Percentiles rank a stretch among this genome's conserved stretches.
Evolutionary conservation across 805 yeast species (phyloP).

Genomic region (Sugiyamaella americana): DNA sequence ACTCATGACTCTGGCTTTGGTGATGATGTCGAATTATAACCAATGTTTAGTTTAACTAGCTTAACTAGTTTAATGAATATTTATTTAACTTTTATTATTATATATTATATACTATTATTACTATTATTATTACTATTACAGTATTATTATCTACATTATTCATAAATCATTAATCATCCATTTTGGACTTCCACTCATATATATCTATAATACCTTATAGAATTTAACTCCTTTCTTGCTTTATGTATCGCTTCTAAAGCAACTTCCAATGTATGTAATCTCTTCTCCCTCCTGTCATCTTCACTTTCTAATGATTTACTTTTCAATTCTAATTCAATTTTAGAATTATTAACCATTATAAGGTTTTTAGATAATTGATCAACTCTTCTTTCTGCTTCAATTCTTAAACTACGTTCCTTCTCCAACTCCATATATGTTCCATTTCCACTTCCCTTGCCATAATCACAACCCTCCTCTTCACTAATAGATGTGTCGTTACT

Average conservation of each 20-base stretch:
- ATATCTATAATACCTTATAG: conserved; percentile 15
- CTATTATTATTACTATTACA: no score
- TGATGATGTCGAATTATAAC: no score
- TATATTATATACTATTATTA: no score
- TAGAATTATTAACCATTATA: neutral
- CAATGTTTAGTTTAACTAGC: neutral
- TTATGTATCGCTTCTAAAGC: conserved; percentile 20
- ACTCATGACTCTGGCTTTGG: no score
- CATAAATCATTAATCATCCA: no score
- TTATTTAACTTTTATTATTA: no score
- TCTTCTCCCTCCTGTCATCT: conserved; percentile 3
- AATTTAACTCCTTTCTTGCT: conserved; percentile 20
- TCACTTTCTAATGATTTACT: neutral
- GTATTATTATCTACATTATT: no score
- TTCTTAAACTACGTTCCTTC: neutral
- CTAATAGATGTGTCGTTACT: neutral
- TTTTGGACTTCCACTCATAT: no score
- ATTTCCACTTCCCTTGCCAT: neutral
- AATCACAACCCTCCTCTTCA: neutral
- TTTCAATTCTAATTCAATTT: conserved; percentile 4
- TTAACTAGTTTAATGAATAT: no score
- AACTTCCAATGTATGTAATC: conserved; percentile 19
- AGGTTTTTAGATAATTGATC: conserved; percentile 3
- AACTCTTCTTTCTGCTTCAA: conserved; percentile 4
- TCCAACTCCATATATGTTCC: neutral